Conservation (phyloP, 2,329 filamentous ascomycete species). For the Talaromyces sp. region DNA sequence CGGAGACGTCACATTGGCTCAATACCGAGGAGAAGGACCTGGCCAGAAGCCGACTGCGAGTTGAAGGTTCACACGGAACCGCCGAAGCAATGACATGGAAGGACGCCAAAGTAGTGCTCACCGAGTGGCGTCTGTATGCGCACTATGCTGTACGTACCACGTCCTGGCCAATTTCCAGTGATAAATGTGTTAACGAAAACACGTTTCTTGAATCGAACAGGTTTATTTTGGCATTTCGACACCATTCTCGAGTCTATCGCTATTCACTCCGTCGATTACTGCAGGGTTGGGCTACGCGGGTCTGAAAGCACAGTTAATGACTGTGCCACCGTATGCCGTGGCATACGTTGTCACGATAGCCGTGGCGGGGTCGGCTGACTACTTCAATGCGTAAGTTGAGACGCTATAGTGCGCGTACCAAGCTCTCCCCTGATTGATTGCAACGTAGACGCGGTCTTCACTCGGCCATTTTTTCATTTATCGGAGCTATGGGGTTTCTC, state of each 20-base stretch:
- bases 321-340: constrained; percentile 62
- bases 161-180: background rate
- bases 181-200: background rate
- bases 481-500: constrained; percentile 57
- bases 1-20: constrained; percentile 30
- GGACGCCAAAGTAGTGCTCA: constrained; percentile 20
- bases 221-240: constrained; percentile 52
- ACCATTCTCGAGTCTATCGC: constrained; percentile 57
- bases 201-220: constrained; percentile 23
- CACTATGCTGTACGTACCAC: constrained; percentile 47
- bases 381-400: constrained; percentile 33
- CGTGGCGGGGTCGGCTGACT: constrained; percentile 60
- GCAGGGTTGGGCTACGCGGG: constrained; percentile 54
- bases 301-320: constrained; percentile 62
- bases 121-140: constrained; percentile 22
- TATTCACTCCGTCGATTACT: constrained; percentile 63
- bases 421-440: background rate
- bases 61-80: constrained; percentile 20
- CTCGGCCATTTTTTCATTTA: constrained; percentile 47
- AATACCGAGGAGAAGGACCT: constrained; percentile 26
- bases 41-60: constrained; percentile 17
- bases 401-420: background rate
- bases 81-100: constrained; percentile 21
- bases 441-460: constrained; percentile 46
- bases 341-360: constrained; percentile 53